These are phyloP conservation scores for Candida chilensis DNA, from an alignment of 805 yeast genomes.

Conservation along the genomic window DNA sequence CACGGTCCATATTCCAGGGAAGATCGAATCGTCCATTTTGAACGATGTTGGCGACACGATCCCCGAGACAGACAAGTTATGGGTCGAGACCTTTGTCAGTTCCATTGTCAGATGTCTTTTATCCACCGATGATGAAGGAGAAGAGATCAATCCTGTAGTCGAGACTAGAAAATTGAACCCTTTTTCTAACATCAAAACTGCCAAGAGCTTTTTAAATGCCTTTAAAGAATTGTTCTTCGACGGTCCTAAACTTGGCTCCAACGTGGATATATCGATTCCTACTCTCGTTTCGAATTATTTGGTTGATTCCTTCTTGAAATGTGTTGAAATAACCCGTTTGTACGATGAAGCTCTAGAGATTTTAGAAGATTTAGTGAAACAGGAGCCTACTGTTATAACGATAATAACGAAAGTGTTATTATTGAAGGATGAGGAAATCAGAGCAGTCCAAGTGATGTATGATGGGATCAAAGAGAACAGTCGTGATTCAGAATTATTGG, in stretches of 20 bases:
- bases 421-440: constrained; percentile 48
- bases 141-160: constrained; percentile 59
- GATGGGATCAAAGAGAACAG: constrained; percentile 40
- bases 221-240: constrained; percentile 58
- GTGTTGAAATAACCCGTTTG: constrained; percentile 54
- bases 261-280: constrained; percentile 62
- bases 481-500: constrained; percentile 45
- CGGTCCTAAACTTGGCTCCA: constrained; percentile 60
- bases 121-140: constrained; percentile 66
- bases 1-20: constrained; percentile 69
- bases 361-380: constrained; percentile 37
- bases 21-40: constrained; percentile 46
- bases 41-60: constrained; percentile 39
- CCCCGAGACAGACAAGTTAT: constrained; percentile 36
- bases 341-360: constrained; percentile 55
- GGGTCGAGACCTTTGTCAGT: constrained; percentile 56
- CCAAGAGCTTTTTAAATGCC: constrained; percentile 47
- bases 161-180: constrained; percentile 84
- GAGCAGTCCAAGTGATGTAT: constrained; percentile 43
- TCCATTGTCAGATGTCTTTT: constrained; percentile 70
- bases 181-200: constrained; percentile 37
- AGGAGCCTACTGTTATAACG: constrained; percentile 50
- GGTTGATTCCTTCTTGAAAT: constrained; percentile 64
- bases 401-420: constrained; percentile 45
- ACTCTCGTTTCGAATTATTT: constrained; percentile 56